Evolutionary conservation across 1,139 yeast species (phyloP).

Genomic region (Hemisphaericaspora xylofermentans): DNA sequence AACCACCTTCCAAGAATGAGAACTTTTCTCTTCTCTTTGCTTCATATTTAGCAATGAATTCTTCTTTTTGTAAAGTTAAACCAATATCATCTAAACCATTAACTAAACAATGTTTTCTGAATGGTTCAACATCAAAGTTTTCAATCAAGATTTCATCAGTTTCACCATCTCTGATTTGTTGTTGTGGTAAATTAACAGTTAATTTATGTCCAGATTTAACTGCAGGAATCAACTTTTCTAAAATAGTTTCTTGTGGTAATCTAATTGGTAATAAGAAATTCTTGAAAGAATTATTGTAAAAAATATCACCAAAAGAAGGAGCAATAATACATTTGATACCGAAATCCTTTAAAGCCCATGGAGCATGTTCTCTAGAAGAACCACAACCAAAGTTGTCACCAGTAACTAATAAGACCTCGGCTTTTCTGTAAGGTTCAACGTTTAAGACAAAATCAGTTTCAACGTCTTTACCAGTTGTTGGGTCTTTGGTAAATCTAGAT

Average conservation of each 20-base stretch:
- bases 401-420: conserved; percentile 83
- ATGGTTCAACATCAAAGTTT: conserved; percentile 81
- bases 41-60: conserved; percentile 71
- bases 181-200: conserved; percentile 82
- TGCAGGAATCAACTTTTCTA: conserved; percentile 69
- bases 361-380: conserved; percentile 98
- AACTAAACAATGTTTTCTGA: conserved; percentile 91
- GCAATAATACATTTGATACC: conserved; percentile 96
- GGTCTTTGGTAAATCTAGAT: conserved; percentile 70
- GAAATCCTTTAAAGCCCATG: conserved; percentile 98
- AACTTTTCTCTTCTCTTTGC: conserved; percentile 69
- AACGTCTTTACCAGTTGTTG: conserved; percentile 65
- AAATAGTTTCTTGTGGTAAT: conserved; percentile 71
- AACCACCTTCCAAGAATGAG: conserved; percentile 90
- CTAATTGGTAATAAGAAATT: conserved; percentile 93
- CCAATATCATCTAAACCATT: conserved; percentile 98
- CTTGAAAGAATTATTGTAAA: conserved; percentile 94
- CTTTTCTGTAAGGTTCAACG: conserved; percentile 73
- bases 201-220: conserved; percentile 72
- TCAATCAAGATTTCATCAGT: conserved; percentile 74
- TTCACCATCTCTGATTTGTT: conserved; percentile 67
- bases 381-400: conserved; percentile 99
- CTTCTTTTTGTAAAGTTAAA: conserved; percentile 87
- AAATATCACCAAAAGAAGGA: conserved; percentile 96
- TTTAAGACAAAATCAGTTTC: conserved; percentile 88